Conservation (phyloP, 2,329 filamentous ascomycete genomes). For the Dactylonectria estremocensis region DNA sequence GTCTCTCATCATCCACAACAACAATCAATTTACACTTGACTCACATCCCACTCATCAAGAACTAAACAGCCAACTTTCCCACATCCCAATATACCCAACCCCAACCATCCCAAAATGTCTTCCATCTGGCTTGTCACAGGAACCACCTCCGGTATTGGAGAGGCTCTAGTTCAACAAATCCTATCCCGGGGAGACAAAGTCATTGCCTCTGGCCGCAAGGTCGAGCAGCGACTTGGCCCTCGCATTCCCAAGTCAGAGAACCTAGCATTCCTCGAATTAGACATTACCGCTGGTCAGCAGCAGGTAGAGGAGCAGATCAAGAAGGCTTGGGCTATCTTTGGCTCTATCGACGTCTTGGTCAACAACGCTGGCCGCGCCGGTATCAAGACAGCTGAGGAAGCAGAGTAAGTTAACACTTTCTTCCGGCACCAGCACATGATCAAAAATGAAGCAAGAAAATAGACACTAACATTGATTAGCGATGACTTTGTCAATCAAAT, state of each 20-base stretch:
- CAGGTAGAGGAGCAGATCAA: slow-evolving; percentile 40
- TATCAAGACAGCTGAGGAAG: slow-evolving; percentile 50
- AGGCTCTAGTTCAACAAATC: slow-evolving; percentile 39
- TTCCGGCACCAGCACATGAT: background rate
- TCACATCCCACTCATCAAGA: background rate
- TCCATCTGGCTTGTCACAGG: slow-evolving; percentile 54
- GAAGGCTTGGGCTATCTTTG: slow-evolving; percentile 51
- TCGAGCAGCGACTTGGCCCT: slow-evolving; percentile 45
- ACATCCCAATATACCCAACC: background rate
- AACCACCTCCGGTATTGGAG: slow-evolving; percentile 53
- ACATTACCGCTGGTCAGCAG: slow-evolving; percentile 44
- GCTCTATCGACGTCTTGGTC: slow-evolving; percentile 52
- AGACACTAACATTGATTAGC: slow-evolving; percentile 22
- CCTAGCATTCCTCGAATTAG: slow-evolving; percentile 50
- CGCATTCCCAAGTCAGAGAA: slow-evolving; percentile 41
- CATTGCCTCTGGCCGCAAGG: slow-evolving; percentile 51
- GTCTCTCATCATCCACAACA: background rate
- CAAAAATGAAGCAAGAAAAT: background rate
- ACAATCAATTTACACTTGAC: background rate
- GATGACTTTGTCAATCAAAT: slow-evolving; percentile 43
- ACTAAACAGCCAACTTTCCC: background rate
- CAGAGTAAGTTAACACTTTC: slow-evolving; percentile 44
- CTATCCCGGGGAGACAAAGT: slow-evolving; percentile 50
- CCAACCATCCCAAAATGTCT: slow-evolving; percentile 29
- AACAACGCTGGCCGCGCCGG: slow-evolving; percentile 55